Conservation (phyloP, 2,329 filamentous ascomycete species). For the Pyrenochaeta sp. region DNA sequence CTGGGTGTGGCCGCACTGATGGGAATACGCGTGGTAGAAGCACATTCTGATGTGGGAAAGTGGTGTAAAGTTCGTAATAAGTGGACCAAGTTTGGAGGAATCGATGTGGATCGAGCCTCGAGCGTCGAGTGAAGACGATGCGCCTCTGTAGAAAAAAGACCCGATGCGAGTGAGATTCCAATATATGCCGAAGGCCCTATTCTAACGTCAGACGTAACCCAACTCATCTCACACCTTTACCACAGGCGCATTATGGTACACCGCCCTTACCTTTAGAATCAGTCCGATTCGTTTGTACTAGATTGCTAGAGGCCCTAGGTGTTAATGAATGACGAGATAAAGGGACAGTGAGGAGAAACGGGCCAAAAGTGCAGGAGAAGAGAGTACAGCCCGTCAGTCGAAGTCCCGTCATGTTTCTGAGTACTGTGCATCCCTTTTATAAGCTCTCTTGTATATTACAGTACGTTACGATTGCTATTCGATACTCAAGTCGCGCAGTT, state of each 20-base stretch:
- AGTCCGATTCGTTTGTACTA: background rate
- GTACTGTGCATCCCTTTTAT: slow-evolving; percentile 6
- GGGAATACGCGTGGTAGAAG: slow-evolving; percentile 58
- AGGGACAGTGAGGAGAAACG: background rate
- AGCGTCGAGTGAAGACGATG: background rate
- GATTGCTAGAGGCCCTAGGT: background rate
- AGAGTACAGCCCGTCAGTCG: background rate
- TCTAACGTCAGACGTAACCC: slow-evolving; percentile 1
- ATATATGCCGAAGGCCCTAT: background rate
- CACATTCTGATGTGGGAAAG: slow-evolving; percentile 48
- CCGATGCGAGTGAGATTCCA: background rate
- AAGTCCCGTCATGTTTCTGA: background rate
- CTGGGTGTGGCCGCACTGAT: slow-evolving; percentile 56
- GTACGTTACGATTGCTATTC: background rate
- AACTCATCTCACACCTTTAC: slow-evolving; percentile 1
- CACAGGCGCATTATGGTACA: background rate
- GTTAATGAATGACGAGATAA: background rate
- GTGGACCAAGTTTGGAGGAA: background rate
- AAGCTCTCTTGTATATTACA: background rate
- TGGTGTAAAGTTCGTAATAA: slow-evolving; percentile 1
- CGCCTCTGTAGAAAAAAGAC: background rate
- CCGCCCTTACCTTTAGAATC: background rate
- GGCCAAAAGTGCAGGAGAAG: background rate
- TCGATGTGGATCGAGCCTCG: background rate
- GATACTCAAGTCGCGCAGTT: slow-evolving; percentile 15